Base-by-base conservation (phyloP, 2,329 filamentous ascomycete species). In the Aspergillus sp. region DNA sequence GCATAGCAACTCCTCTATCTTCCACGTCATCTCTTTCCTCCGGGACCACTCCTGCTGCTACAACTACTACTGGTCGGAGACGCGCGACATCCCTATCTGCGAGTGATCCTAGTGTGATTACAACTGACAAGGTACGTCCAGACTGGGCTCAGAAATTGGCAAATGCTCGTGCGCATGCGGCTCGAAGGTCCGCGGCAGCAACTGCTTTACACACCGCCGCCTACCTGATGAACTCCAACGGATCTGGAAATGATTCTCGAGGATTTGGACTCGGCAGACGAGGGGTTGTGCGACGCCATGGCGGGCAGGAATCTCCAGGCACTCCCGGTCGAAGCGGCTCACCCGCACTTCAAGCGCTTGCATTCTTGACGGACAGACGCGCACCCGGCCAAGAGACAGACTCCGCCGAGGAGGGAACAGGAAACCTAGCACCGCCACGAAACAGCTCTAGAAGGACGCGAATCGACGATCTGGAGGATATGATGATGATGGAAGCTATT, bases 401-500 rank as follows among this genome's bases (percentile, higher is more conserved):
- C 59, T 76, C 74, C 46, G 70, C 71, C 1, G 75, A 76, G 65
- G 75, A 79, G 51, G 70, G 68, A 7, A 55, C 72, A 8, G 69
- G 69, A 1, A 75, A 72, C 66, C 59, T 77, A 25, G 73, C 77
- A 41, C 76, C 80, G 5, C 73, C 79, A 17, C 78, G 79, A n/a
- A 75, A 84, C 7, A 84, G 82, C 67, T 85, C 84, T 41, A 80
- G 88, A 62, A 80, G 87, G 64, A 85, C 77, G 59, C 84, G 92
- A 31, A 87, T 96, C 73, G 92, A 96, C 23, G 93, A 98, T 68
- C 84, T 98, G 0, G 95, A 99, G 74, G 94, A 97, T 53, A 91
- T 99, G 82, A 99, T 99, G 95, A 93, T 98, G 83, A 92, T 95
- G 84, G 95, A 99, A 76, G 95, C 95, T 0, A 96, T 99, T 52